Percentiles rank a stretch among this genome's conserved stretches.
These are phyloP conservation scores for Fusarium albosuccineum DNA, from an alignment of 2,329 filamentous ascomycete genomes.

Conservation along the genomic window DNA sequence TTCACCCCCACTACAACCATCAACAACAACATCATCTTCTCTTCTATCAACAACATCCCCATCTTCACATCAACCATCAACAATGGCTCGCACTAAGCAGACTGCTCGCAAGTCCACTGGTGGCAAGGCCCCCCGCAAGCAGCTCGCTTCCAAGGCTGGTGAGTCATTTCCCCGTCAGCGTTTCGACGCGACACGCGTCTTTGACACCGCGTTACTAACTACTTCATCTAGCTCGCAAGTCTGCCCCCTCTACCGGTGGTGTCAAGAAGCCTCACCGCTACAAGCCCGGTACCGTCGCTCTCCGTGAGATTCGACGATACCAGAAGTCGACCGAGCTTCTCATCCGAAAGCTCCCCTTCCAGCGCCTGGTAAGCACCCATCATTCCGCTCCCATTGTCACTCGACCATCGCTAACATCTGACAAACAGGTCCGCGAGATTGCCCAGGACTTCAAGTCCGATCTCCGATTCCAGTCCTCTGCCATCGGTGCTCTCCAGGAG, in stretches of 20 bases:
- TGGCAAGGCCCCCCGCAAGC: constrained; percentile 89
- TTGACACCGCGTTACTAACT: constrained; percentile 23
- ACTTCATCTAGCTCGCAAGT: constrained; percentile 78
- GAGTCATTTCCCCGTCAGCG: constrained; percentile 30
- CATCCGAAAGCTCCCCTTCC: constrained; percentile 97
- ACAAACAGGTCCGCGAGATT: constrained; percentile 84
- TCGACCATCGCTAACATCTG: constrained; percentile 18
- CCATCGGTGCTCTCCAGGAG: constrained; percentile 97
- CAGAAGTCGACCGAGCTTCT: constrained; percentile 97
- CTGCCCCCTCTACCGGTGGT: constrained; percentile 94
- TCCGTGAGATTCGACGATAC: constrained; percentile 98
- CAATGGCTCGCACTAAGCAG: constrained; percentile 76
- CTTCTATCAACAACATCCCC: constrained; percentile 48
- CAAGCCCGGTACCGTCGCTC: constrained; percentile 95
- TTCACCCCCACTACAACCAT: constrained; percentile 48
- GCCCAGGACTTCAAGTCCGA: constrained; percentile 96
- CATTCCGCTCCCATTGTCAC: neutral
- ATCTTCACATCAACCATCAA: constrained; percentile 54
- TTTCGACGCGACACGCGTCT: constrained; percentile 32
- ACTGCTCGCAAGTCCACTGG: constrained; percentile 82
- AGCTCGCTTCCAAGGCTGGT: constrained; percentile 97
- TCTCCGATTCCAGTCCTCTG: constrained; percentile 97
- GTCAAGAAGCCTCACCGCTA: constrained; percentile 95
- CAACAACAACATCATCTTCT: constrained; percentile 39
- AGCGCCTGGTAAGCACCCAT: constrained; percentile 78